Evolutionary conservation across 352 stramenopile genomes (phyloP), one percentile per base, ranked within the genome.

Genomic region (Paralagenidium karlingii): DNA sequence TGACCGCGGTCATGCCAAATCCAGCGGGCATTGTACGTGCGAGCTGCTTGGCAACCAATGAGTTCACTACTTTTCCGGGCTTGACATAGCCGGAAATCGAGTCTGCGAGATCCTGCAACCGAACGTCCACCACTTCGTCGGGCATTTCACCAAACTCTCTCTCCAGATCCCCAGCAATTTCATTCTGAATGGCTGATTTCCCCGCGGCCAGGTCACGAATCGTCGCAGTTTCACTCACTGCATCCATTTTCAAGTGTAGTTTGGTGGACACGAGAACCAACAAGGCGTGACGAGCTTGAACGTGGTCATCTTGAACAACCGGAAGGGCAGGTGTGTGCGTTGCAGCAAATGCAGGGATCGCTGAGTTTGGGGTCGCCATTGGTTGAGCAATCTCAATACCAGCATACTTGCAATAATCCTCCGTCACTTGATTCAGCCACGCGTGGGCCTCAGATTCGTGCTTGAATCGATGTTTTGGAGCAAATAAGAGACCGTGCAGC

Each of bases 151-250:
- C 78, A 22, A 94, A 93, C 55, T 94, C 81, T 47, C 73, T 82
- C 56, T 82, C 76, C 26, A 94, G 24, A 13, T 94, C 81, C 11
- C 78, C 79, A 24, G 87, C 67, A 20, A 94, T 71, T 55, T 94
- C 81, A 43, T 93, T 94, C 45, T 93, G 78, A 13, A 92, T 53
- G 16, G 81, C 75, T 6, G 68, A 89, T 53, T 91, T 91, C 28
- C 78, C 80, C 12, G 68, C 76, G 27, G 68, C 51, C 3, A 92
- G 49, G 34, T 83, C 70, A 55, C 90, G 85, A 45, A 94, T 82
- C 6, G 64, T 86, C 15, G 60, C 41, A 10, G 58, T 64, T 9
- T 80, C 68, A 2, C 53, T 51, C 25, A 94, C 53, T 33, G 90
- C 70, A 16, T 42, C 60, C 31, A 88, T 68, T 3, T 46, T 25